Base-by-base conservation (phyloP, 495 filamentous ascomycete genomes). In the Tricharina praecox region DNA sequence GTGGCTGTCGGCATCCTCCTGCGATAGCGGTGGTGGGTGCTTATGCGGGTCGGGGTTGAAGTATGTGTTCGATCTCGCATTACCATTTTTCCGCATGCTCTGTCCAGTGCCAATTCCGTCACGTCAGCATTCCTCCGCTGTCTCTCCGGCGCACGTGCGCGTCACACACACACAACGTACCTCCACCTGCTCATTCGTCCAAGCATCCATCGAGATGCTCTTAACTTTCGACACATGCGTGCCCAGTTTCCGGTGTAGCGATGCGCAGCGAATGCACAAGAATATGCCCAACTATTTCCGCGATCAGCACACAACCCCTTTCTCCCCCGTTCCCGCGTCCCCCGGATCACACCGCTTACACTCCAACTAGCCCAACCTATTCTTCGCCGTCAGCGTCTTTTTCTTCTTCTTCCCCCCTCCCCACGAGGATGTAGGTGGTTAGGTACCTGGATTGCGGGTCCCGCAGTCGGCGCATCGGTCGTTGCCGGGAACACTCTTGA, bases 171-270 rank as follows among this genome's bases (percentile, higher is more conserved):
- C n/a, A 13, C 16, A 8, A 56, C 71, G 62, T 70, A 94, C 88
- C 65, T 96, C 90, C 46, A 97, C 85, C 65, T 97, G 92, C 26
- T 95, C 90, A 60, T 76, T 78, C 35, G 82, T 74, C 90, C 90
- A 97, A 41, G 76, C 85, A 61, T 97, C 90, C 90, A 96, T 95
- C 53, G 81, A 93, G 67, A 96, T 67, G 7, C 86, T 94, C 65
- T 97, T 97, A 65, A 97, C 84, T 64, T 96, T 97, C 36, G 88
- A 93, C 47, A 97, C 82, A 62, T 97, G 90, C 43, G 87, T 96
- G 44, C 92, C 92, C 56, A 96, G 71, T 65, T 96, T 96, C 56
- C 90, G 85, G 68, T 97, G 90, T 62, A 96, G 69, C 23, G 85
- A 74, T 48, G 87, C 90, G 73, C 90, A 97, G 61, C 92, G 84